A percentile compares a stretch with the other conserved stretches of the same genome.
Evolutionary conservation across 1,284 basidiomycete genomes (phyloP).

Genomic region (Phellopilus nigrolimitatus): DNA sequence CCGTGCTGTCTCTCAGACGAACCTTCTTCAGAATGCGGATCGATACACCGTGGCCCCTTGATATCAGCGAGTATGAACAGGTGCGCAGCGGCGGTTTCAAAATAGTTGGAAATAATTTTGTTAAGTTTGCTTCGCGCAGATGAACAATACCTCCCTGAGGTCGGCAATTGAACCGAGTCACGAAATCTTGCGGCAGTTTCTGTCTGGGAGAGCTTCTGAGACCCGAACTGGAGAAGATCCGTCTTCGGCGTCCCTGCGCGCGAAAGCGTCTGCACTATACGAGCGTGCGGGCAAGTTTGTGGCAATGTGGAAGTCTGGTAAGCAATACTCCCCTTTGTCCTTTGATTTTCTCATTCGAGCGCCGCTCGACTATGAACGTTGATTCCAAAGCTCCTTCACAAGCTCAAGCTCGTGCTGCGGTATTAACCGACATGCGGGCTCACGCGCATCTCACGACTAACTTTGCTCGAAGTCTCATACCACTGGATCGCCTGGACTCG

Average conservation of each 20-base stretch:
- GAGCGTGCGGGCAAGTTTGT: slow-evolving; percentile 10
- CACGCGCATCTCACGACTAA: slow-evolving; percentile 28
- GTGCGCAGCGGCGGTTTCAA: too few relatives aligned
- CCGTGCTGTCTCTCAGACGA: slow-evolving; percentile 41
- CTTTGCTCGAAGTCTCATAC: slow-evolving; percentile 28
- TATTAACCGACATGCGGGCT: background rate
- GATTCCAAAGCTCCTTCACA: background rate
- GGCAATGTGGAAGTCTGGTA: background rate
- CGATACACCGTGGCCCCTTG: slow-evolving; percentile 62
- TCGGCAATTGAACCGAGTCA: background rate
- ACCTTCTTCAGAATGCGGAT: slow-evolving; percentile 35
- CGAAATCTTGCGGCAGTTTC: slow-evolving; percentile 3
- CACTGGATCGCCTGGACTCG: slow-evolving; percentile 21
- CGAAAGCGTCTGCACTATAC: slow-evolving; percentile 12
- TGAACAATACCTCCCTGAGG: background rate
- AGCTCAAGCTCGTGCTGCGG: background rate
- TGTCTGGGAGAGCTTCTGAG: background rate
- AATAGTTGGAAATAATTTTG: slow-evolving; percentile 9
- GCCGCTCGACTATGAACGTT: background rate
- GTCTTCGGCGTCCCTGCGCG: slow-evolving; percentile 3
- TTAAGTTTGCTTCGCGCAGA: background rate
- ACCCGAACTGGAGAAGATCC: background rate
- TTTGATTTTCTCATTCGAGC: background rate
- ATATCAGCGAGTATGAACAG: slow-evolving; percentile 53
- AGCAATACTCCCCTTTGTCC: background rate